Percentiles rank a stretch among this genome's conserved stretches.
Conservation (phyloP, 352 stramenopile genomes). For the Phytophthora multivora region DNA sequence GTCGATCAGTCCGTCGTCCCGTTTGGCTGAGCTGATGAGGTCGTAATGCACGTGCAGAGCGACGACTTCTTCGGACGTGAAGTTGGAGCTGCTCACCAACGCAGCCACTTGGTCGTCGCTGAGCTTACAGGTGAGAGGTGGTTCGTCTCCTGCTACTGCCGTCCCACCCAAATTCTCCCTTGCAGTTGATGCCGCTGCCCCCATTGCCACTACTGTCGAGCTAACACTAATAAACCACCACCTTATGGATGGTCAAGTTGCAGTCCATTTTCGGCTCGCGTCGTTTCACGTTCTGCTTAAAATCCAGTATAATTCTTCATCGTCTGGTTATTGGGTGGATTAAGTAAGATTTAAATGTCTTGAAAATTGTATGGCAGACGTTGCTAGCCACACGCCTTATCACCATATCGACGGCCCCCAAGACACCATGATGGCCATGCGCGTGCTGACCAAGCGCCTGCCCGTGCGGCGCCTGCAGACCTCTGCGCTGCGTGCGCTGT, state of each 20-base stretch:
- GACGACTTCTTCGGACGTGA: conserved; percentile 63
- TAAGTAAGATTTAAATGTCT: conserved; percentile 13
- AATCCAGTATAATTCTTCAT: conserved; percentile 8
- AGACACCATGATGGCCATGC: conserved; percentile 60
- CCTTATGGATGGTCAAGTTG: conserved; percentile 6
- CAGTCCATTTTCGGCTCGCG: conserved; percentile 15
- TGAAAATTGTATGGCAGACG: conserved; percentile 13
- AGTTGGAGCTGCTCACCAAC: conserved; percentile 53
- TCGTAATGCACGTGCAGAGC: conserved; percentile 69
- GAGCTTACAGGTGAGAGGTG: conserved; percentile 58
- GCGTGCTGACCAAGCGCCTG: conserved; percentile 49
- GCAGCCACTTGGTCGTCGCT: conserved; percentile 49
- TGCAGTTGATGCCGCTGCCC: conserved; percentile 64
- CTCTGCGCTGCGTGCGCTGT: conserved; percentile 44
- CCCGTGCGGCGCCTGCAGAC: conserved; percentile 27
- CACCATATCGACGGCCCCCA: conserved; percentile 26
- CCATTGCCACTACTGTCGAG: conserved; percentile 36
- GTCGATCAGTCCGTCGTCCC: conserved; percentile 77
- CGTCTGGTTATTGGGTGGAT: conserved; percentile 12
- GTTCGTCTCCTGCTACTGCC: background rate
- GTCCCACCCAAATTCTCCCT: conserved; percentile 43
- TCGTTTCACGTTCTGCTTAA: conserved; percentile 16
- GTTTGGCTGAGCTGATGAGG: conserved; percentile 64
- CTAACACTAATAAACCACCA: background rate
- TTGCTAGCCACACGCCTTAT: conserved; percentile 33